These are phyloP conservation scores for Crithidia acanthocephali DNA, from an alignment of 208 protist species.

Conservation along the genomic window DNA sequence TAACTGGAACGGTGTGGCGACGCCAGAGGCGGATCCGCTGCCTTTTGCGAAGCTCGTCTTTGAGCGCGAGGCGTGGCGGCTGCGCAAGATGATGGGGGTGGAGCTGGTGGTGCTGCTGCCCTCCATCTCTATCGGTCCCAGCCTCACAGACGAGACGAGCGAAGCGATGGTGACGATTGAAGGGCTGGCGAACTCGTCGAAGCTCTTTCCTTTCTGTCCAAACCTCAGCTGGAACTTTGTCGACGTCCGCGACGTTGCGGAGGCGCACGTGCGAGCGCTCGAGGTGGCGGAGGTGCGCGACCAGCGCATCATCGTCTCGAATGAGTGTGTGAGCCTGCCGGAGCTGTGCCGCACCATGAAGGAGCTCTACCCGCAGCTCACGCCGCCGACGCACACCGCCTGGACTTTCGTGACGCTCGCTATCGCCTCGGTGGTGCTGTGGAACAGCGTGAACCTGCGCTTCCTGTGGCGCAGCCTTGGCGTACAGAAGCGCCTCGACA, in stretches of 20 bases:
- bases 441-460: conserved; percentile 60
- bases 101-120: conserved; percentile 90
- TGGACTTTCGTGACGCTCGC: conserved; percentile 83
- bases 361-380: conserved; percentile 74
- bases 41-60: conserved; percentile 85
- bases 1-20: conserved; percentile 82
- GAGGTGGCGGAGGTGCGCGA: conserved; percentile 73
- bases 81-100: conserved; percentile 89
- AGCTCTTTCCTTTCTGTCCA: conserved; percentile 79
- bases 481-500: conserved; percentile 77
- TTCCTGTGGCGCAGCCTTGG: conserved; percentile 88
- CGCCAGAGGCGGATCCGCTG: conserved; percentile 66
- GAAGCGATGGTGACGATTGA: conserved; percentile 82
- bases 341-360: conserved; percentile 81
- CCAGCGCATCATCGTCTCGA: conserved; percentile 87
- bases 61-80: conserved; percentile 88
- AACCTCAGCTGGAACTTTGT: conserved; percentile 93
- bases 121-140: conserved; percentile 85
- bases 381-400: conserved; percentile 73
- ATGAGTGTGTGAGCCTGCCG: conserved; percentile 72
- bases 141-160: conserved; percentile 79
- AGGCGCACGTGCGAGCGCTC: conserved; percentile 83
- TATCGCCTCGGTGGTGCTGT: conserved; percentile 53
- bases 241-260: conserved; percentile 88
- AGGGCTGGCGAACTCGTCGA: conserved; percentile 67